Base-by-base conservation (phyloP, 495 filamentous ascomycete genomes). In the Penicillium pancosmium region DNA sequence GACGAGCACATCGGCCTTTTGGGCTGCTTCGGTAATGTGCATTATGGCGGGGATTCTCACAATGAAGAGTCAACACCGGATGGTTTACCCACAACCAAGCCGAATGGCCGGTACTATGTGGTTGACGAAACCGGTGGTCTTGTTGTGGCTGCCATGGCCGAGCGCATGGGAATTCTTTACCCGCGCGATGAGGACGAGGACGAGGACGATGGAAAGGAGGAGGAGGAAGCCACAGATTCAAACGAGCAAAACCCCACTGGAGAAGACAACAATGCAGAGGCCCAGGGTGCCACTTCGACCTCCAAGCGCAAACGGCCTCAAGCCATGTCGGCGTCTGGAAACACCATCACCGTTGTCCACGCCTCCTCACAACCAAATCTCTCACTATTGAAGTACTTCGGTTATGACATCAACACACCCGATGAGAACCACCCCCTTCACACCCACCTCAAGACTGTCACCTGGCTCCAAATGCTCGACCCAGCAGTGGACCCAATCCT, bases 61-160 rank as follows among this genome's bases (percentile, higher is more conserved):
- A 31, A 31, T 9, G 27, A 31, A 9, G 68, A 72, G 21, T 59
- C 72, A 49, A 61, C 70, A 1, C 41, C 73, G 5, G 76, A 78
- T 23, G 58, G 63, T 0, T 34, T 54, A 13, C 15, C 69, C 2
- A 48, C 38, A 11, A 57, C 72, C 34, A 75, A 75, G 52, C 78
- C 80, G 5, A 80, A 80, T 46, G 93, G 92, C 6, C 82, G 91
- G 52, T 98, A 93, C 84, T 81, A 97, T 2, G 86, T 94, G 5
- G 82, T 97, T 2, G 94, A 98, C 67, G 94, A 98, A 52, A 94
- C 91, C 0, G 89, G 91, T 8, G 94, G 94, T 0, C 73, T 98
- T 23, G 68, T 98, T 9, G 86, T 93, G 1, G 92, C 92, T 0
- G 91, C 92, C 1, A 80, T 97, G 78, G 94, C 94, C 1, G 94